phyloP scores from a whole-genome alignment of 139 green algal genomes.

The Micromonas commoda region DNA sequence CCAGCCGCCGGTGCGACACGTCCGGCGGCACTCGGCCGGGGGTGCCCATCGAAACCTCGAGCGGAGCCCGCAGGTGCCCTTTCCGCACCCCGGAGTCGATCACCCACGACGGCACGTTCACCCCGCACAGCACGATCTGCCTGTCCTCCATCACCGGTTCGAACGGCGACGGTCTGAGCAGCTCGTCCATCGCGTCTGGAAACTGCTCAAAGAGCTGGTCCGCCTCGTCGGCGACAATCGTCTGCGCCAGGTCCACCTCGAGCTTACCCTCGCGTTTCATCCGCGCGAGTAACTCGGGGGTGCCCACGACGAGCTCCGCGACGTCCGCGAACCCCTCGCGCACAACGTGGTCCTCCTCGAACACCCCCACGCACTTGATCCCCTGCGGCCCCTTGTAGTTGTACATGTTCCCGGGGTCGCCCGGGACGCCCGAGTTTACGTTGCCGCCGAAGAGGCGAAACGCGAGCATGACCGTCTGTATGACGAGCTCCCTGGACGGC shows the following conservation, averaged over 20 bases:
- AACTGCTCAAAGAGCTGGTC: constrained; percentile 16
- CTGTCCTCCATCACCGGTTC: constrained; percentile 17
- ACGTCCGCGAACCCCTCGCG: background rate
- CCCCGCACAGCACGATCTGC: background rate
- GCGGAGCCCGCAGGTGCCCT: background rate
- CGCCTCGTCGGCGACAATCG: constrained; percentile 12
- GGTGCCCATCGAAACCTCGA: background rate
- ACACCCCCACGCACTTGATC: background rate
- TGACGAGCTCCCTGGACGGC: constrained; percentile 17
- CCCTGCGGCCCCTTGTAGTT: constrained; percentile 15
- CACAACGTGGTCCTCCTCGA: background rate
- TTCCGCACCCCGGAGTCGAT: too few relatives aligned
- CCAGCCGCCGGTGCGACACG: background rate
- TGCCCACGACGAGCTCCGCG: constrained; percentile 19
- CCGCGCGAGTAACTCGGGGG: background rate
- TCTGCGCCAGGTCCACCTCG: constrained; percentile 14
- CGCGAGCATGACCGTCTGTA: constrained; percentile 13
- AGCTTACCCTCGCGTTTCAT: constrained; percentile 5
- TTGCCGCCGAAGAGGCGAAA: constrained; percentile 14
- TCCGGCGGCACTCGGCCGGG: background rate
- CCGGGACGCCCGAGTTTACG: background rate
- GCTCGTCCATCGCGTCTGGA: background rate
- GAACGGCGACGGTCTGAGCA: constrained; percentile 11
- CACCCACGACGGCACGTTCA: background rate
- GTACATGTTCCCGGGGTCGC: constrained; percentile 24